phyloP scores from a whole-genome alignment of 2,329 filamentous ascomycete genomes.

The Pestalotiopsis sp. region DNA sequence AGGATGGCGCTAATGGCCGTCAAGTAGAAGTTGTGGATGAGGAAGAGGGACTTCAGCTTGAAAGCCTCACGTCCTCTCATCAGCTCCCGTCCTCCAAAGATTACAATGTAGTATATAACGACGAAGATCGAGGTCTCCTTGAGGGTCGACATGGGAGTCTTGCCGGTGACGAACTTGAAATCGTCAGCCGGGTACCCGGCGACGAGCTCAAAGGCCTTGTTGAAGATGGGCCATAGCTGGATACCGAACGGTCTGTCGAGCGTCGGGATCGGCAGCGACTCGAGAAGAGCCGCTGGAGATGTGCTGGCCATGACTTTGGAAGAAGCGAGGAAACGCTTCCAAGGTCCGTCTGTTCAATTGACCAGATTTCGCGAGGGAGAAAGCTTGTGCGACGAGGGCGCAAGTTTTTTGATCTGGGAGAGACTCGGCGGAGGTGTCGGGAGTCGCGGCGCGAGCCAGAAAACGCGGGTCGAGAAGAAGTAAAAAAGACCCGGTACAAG shows the following conservation, averaged over 20 bases:
- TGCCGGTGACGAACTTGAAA: slow-evolving; percentile 80
- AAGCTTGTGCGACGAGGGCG: neutral
- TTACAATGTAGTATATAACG: slow-evolving; percentile 86
- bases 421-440: neutral
- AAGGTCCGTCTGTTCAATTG: neutral
- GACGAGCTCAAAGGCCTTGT: slow-evolving; percentile 76
- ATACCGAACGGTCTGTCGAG: slow-evolving; percentile 92
- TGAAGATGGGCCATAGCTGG: slow-evolving; percentile 92
- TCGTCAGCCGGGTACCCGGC: slow-evolving; percentile 83
- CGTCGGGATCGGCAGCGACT: slow-evolving; percentile 70
- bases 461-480: slow-evolving; percentile 28
- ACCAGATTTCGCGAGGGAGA: neutral
- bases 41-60: slow-evolving; percentile 87
- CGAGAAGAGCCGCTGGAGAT: slow-evolving; percentile 49
- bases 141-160: slow-evolving; percentile 89
- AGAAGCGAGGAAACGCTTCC: neutral
- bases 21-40: slow-evolving; percentile 95
- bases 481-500: slow-evolving; percentile 38
- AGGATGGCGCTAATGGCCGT: slow-evolving; percentile 82
- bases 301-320: slow-evolving; percentile 27
- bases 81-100: slow-evolving; percentile 88
- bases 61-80: slow-evolving; percentile 88
- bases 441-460: slow-evolving; percentile 6
- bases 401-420: neutral
- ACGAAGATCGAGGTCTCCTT: slow-evolving; percentile 81